These are phyloP conservation scores for Radiomyces spectabilis DNA, from an alignment of 192 early-diverging fungal genomes.

Conservation along the genomic window DNA sequence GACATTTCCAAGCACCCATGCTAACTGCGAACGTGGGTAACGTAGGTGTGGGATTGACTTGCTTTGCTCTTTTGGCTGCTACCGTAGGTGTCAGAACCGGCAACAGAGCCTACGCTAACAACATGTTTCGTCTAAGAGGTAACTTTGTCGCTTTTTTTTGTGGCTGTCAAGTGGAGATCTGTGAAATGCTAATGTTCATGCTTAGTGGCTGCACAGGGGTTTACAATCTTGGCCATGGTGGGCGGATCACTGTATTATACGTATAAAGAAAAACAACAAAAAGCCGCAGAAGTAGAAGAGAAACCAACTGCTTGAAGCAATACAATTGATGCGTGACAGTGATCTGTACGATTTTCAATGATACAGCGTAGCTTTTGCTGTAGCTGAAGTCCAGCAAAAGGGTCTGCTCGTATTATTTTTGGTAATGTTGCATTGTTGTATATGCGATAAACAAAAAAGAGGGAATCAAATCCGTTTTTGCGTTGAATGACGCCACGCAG, in stretches of 20 bases:
- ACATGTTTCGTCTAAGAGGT: constrained; percentile 31
- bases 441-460: no score
- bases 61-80: constrained; percentile 30
- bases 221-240: constrained; percentile 3
- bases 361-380: no score
- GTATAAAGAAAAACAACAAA: not conserved
- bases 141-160: not conserved
- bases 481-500: no score
- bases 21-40: not conserved
- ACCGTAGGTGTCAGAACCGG: constrained; percentile 27
- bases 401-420: no score
- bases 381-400: no score
- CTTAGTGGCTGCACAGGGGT: constrained; percentile 2
- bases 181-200: not conserved
- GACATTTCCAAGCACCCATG: not conserved
- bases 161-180: not conserved
- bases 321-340: no score
- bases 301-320: no score
- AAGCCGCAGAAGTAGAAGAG: not conserved
- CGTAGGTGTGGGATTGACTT: constrained; percentile 29
- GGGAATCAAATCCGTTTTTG: no score
- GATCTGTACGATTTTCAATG: no score
- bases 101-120: constrained; percentile 24
- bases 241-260: constrained; percentile 3
- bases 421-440: no score